phyloP scores from a whole-genome alignment of 2,329 filamentous ascomycete genomes.

The Trichoderma sp. region DNA sequence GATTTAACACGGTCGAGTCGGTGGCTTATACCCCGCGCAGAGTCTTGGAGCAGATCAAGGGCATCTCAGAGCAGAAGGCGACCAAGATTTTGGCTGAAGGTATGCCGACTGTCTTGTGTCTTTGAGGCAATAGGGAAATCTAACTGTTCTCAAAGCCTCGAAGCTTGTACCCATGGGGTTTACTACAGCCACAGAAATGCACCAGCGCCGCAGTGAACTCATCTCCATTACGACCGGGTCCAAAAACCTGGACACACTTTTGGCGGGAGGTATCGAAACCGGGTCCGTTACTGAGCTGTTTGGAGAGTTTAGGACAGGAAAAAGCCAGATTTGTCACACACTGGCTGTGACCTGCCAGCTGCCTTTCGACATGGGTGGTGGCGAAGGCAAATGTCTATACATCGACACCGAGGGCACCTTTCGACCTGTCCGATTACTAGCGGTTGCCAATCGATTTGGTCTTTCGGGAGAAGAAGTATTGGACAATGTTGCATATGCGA shows the following conservation, averaged over 20 bases:
- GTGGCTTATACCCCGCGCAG: constrained; percentile 88
- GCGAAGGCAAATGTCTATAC: constrained; percentile 96
- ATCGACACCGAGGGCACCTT: constrained; percentile 99
- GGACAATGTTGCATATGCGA: constrained; percentile 96
- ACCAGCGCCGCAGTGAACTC: constrained; percentile 89
- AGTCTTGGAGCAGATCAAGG: constrained; percentile 89
- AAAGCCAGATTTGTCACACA: constrained; percentile 98
- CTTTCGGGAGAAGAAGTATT: constrained; percentile 95
- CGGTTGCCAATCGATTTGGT: constrained; percentile 91
- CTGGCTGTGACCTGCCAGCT: constrained; percentile 97
- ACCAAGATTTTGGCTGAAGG: constrained; percentile 87
- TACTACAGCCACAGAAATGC: constrained; percentile 98
- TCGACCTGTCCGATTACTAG: constrained; percentile 81
- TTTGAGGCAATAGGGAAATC: not conserved
- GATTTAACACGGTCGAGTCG: constrained; percentile 92
- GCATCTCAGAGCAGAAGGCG: constrained; percentile 96
- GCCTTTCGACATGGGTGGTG: constrained; percentile 97
- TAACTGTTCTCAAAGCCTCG: constrained; percentile 56
- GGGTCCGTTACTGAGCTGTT: constrained; percentile 98
- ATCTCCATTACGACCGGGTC: constrained; percentile 98
- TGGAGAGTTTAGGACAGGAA: constrained; percentile 95
- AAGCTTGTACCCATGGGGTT: constrained; percentile 99
- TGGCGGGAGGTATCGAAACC: constrained; percentile 93
- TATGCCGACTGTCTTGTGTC: constrained; percentile 34
- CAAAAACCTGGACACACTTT: constrained; percentile 91